These are phyloP conservation scores for Wickerhamomyces chaumierensis DNA, from an alignment of 805 yeast species.

Conservation along the genomic window DNA sequence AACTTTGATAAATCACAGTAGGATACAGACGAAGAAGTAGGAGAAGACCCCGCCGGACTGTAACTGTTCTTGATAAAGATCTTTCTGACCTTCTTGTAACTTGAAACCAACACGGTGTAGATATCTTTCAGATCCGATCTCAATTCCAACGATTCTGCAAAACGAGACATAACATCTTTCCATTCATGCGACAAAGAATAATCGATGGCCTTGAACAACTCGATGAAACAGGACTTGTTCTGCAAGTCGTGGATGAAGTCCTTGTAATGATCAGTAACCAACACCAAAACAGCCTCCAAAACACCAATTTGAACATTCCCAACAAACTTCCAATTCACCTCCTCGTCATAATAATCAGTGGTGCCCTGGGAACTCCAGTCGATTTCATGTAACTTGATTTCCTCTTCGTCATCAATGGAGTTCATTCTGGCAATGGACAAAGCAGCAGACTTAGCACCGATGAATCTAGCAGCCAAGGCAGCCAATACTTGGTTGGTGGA, in stretches of 20 bases:
- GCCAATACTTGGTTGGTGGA: conserved; percentile 42
- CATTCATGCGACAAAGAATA: conserved; percentile 46
- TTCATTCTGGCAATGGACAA: conserved; percentile 31
- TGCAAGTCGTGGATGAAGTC: conserved; percentile 63
- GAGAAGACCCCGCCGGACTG: conserved; percentile 30
- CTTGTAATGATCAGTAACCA: conserved; percentile 61
- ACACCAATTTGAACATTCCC: conserved; percentile 76
- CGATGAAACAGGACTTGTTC: conserved; percentile 49
- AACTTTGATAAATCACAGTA: conserved; percentile 1
- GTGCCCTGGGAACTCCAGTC: conserved; percentile 33
- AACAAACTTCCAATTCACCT: conserved; percentile 53
- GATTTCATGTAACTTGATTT: conserved; percentile 26
- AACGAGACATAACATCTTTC: conserved; percentile 25
- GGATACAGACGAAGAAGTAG: not conserved
- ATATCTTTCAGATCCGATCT: conserved; percentile 19
- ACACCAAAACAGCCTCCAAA: conserved; percentile 59
- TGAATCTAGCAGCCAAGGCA: conserved; percentile 41
- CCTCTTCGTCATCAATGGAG: conserved; percentile 15
- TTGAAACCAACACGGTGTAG: conserved; percentile 22
- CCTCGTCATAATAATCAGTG: conserved; percentile 25
- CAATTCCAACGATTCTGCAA: conserved; percentile 11
- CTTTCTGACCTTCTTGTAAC: conserved; percentile 58
- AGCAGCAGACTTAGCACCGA: conserved; percentile 55
- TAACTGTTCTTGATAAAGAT: conserved; percentile 60
- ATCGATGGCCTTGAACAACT: conserved; percentile 56